Evolutionary conservation across 179 eudicot species (phyloP).

Genomic region (Beta corolliflora): DNA sequence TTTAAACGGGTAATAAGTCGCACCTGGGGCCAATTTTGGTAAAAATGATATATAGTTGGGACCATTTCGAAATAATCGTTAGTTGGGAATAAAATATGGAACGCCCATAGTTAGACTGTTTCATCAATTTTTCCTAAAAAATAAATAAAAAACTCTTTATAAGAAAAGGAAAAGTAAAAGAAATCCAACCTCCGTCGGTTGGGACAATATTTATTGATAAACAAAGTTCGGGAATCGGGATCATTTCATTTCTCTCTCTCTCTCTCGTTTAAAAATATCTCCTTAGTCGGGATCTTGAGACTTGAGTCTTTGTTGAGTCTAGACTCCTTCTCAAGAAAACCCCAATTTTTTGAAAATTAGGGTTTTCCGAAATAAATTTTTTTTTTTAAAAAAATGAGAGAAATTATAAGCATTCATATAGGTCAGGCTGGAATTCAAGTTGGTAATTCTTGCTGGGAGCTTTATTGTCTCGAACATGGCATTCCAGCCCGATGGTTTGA

Average conservation of each 20-base stretch:
- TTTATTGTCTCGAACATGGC: conserved; percentile 76
- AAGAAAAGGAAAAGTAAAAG: not conserved
- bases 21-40: no score
- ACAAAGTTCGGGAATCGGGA: not conserved
- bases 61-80: no score
- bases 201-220: not conserved
- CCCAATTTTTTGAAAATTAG: not conserved
- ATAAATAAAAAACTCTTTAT: no score
- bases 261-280: not conserved
- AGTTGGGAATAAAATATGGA: no score
- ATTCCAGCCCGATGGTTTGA: conserved; percentile 81
- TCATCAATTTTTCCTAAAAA: no score
- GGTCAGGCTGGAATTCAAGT: conserved; percentile 86
- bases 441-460: conserved; percentile 85
- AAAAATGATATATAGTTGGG: no score
- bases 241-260: no score
- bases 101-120: no score
- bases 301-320: not conserved
- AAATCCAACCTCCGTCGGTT: not conserved
- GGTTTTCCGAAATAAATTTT: no score
- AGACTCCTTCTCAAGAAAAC: not conserved
- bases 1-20: no score
- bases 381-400: no score
- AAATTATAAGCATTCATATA: conserved; percentile 74
- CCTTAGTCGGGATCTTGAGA: not conserved